Base-by-base conservation (phyloP, 306 rosid genomes). In the Vigna nakashimae region DNA sequence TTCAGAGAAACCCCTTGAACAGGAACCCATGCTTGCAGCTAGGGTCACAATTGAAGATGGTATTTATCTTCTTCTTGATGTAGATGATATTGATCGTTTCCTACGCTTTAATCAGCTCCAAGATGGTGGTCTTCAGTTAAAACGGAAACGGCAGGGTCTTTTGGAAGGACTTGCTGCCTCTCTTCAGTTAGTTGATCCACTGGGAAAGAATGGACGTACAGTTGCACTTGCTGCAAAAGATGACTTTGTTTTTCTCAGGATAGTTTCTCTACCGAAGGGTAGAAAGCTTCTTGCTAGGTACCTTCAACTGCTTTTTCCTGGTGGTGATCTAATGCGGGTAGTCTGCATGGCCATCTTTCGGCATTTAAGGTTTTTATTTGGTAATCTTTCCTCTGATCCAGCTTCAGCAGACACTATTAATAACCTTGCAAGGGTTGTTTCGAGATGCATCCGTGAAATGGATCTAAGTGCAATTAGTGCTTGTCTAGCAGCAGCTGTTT, bases 291-390 rank as follows among this genome's bases (percentile, higher is more conserved):
- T 96, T 53, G 90, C 83, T 2, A 87, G 74, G 85, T 96, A 91
- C 83, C 94, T 96, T 56, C 85, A 80, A 80, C 80, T 87, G 76
- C 88, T 96, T 26, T 85, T 79, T 73, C 92, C 94, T 2, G 93
- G 92, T 15, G 86, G 97, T 20, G 98, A 91, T 73, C 97, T 96
- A 52, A 76, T 88, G 90, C 90, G 97, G 17, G 78, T 90, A 73
- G 97, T 91, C 57, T 93, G 99, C 87, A 96, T 96, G 99, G 93
- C 98, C 53, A 89, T 96, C 58, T 96, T 89, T 83, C 93, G 98
- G 32, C 98, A 96, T 76, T 79, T 88, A 53, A 88, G 93, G 80
- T 93, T 93, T 78, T 75, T 96, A 90, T 96, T 96, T 84, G 98
- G 98, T 51, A 69, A 71, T 69, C 90, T 88, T 69, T 94, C 98